Evolutionary conservation across 345 rosid genomes (phyloP), one percentile per base, ranked within the genome.

Genomic region (Eucalyptus marginata): DNA sequence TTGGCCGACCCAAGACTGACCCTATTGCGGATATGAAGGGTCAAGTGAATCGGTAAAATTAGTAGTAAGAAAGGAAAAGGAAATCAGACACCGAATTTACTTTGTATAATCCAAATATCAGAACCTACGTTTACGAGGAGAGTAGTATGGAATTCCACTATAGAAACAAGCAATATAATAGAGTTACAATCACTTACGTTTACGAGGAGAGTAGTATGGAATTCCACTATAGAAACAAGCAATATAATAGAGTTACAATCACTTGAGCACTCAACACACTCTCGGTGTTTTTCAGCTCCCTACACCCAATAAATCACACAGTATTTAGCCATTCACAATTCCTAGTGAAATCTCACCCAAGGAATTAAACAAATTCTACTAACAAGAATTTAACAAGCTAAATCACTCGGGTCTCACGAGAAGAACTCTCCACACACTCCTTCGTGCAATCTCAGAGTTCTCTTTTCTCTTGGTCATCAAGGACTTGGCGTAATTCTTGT

Each of bases 121-220:
- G 0, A n/a, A 52, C 2, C 1, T 52, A 52, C 4, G 0, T 52
- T 18, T 2, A 52, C 0, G 4, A 3, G 4, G 0, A 52, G 2
- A 52, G 56, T 0, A 52, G 56, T 17, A 52, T 17, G 24, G 2
- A 52, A 52, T 52, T 52, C 0, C 0, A 18, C 4, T 18, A 3
- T 52, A 18, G 0, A 52, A 52, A 1, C 0, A 52, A 52, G 24
- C 0, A 2, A 52, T 18, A 18, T 52, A 52, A 52, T 52, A 52
- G 24, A 18, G 24, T 52, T 52, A 52, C 24, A 52, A 52, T 52
- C 0, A 52, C 2, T 0, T 52, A 52, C 4, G 0, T 52, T 18
- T 2, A 52, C 0, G 4, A 3, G 4, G 0, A 52, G 2, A 52
- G 56, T 0, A 52, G 56, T 17, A 52, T 17, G 24, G 2, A 52